Percentiles rank a stretch among this genome's conserved stretches.
phyloP scores from a whole-genome alignment of 176 grass and related monocot genomes.

The Eleusine indica region DNA sequence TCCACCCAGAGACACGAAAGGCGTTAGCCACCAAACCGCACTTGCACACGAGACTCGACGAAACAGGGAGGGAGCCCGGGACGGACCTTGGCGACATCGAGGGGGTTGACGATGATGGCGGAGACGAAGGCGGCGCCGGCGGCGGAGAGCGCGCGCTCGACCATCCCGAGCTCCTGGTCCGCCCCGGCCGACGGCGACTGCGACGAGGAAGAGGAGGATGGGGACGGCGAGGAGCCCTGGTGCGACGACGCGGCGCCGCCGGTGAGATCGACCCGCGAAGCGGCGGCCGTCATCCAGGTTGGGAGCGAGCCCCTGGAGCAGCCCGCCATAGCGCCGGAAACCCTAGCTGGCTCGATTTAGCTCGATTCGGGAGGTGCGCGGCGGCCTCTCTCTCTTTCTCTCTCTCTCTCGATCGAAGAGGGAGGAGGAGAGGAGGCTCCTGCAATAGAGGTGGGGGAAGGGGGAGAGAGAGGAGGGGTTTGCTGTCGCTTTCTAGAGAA shows the following conservation, averaged over 20 bases:
- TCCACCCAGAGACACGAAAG: neutral
- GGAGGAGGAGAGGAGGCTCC: neutral
- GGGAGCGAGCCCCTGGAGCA: slow-evolving; percentile 66
- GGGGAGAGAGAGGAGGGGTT: too few species aligned
- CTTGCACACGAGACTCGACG: neutral
- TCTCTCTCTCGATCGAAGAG: neutral
- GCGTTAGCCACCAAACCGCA: slow-evolving; percentile 5
- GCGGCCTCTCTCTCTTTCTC: slow-evolving; percentile 29
- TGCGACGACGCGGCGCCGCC: slow-evolving; percentile 27
- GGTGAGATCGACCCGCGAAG: slow-evolving; percentile 73
- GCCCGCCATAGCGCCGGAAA: slow-evolving; percentile 47
- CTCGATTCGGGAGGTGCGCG: slow-evolving; percentile 14
- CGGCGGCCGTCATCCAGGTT: slow-evolving; percentile 78
- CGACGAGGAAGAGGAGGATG: neutral
- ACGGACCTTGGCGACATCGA: slow-evolving; percentile 89
- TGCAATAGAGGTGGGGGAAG: slow-evolving; percentile 35
- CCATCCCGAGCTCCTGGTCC: slow-evolving; percentile 57
- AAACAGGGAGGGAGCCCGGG: neutral
- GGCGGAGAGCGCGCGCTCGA: slow-evolving; percentile 73
- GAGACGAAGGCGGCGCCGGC: slow-evolving; percentile 85
- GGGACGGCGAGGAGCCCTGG: neutral
- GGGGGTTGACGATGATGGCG: slow-evolving; percentile 85
- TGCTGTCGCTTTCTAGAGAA: slow-evolving; percentile 36
- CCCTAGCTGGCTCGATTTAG: slow-evolving; percentile 26
- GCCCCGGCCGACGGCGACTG: neutral